A percentile compares a stretch with the other conserved stretches of the same genome.
These are phyloP conservation scores for Phytophthora cryptogea DNA, from an alignment of 352 stramenopile genomes.

Conservation along the genomic window DNA sequence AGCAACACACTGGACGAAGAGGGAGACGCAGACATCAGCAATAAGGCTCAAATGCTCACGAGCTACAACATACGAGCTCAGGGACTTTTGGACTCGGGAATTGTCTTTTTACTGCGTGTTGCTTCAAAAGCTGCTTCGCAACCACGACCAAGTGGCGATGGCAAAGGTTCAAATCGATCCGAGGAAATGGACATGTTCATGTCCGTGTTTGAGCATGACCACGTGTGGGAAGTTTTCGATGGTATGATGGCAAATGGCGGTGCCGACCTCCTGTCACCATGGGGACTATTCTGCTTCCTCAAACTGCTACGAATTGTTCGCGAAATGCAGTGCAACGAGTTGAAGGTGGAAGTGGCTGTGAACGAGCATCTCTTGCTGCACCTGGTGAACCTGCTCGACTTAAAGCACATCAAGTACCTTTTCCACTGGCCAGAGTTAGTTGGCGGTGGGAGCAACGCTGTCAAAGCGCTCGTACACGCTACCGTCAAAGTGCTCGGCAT, in stretches of 20 bases:
- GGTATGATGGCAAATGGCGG: slow-evolving; percentile 55
- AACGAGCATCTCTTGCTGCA: slow-evolving; percentile 64
- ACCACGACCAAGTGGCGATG: slow-evolving; percentile 2
- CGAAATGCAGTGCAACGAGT: slow-evolving; percentile 60
- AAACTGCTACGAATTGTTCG: slow-evolving; percentile 78
- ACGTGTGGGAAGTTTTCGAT: slow-evolving; percentile 57
- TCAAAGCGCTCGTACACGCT: slow-evolving; percentile 81
- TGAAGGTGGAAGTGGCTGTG: slow-evolving; percentile 47
- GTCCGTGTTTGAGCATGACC: slow-evolving; percentile 41
- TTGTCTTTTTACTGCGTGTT: slow-evolving; percentile 69
- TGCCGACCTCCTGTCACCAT: slow-evolving; percentile 75
- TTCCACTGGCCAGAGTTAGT: slow-evolving; percentile 78
- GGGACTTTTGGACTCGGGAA: slow-evolving; percentile 60
- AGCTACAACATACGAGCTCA: slow-evolving; percentile 76
- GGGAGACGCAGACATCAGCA: not conserved
- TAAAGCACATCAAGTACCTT: slow-evolving; percentile 64
- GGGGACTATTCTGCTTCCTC: slow-evolving; percentile 84
- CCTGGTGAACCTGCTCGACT: slow-evolving; percentile 61
- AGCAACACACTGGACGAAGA: slow-evolving; percentile 30
- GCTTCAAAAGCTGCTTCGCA: slow-evolving; percentile 57
- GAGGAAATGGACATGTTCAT: slow-evolving; percentile 49
- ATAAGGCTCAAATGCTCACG: slow-evolving; percentile 56
- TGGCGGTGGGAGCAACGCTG: slow-evolving; percentile 78
- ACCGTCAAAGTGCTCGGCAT: slow-evolving; percentile 87
- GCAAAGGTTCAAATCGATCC: slow-evolving; percentile 6